These are phyloP conservation scores for Nicotiana rustica DNA, from an alignment of 305 asterid genomes.

Conservation along the genomic window DNA sequence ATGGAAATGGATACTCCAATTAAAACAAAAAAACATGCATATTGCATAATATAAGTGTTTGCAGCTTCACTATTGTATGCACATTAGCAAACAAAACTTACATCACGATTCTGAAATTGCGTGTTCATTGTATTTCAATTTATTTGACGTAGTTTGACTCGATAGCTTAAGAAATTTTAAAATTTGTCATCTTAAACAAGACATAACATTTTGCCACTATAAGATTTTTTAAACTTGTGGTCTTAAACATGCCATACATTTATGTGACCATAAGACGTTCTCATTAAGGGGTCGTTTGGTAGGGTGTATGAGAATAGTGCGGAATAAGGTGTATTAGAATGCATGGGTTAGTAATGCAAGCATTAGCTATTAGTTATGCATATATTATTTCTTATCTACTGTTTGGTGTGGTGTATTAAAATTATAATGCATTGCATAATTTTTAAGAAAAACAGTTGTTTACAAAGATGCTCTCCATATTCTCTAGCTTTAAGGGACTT, in stretches of 20 bases:
- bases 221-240: neutral
- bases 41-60: neutral
- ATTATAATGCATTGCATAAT: too few relatives aligned
- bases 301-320: too few relatives aligned
- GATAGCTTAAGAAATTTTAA: neutral
- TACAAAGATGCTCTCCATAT: too few relatives aligned
- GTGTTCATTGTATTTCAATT: neutral
- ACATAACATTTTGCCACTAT: neutral
- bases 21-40: neutral
- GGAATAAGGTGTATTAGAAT: too few relatives aligned
- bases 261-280: too few relatives aligned
- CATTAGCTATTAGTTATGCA: too few relatives aligned
- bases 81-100: constrained; percentile 18
- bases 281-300: too few relatives aligned
- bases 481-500: too few relatives aligned
- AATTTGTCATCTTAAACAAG: neutral
- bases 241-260: neutral
- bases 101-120: neutral
- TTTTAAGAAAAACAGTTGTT: too few relatives aligned
- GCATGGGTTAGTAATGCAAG: too few relatives aligned
- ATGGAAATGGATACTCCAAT: neutral
- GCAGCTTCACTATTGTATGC: neutral
- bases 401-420: too few relatives aligned
- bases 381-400: too few relatives aligned
- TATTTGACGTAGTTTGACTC: neutral